Percentiles rank a stretch among this genome's conserved stretches.
Evolutionary conservation across 495 filamentous ascomycete genomes (phyloP).

Genomic region (Niebla homalea): DNA sequence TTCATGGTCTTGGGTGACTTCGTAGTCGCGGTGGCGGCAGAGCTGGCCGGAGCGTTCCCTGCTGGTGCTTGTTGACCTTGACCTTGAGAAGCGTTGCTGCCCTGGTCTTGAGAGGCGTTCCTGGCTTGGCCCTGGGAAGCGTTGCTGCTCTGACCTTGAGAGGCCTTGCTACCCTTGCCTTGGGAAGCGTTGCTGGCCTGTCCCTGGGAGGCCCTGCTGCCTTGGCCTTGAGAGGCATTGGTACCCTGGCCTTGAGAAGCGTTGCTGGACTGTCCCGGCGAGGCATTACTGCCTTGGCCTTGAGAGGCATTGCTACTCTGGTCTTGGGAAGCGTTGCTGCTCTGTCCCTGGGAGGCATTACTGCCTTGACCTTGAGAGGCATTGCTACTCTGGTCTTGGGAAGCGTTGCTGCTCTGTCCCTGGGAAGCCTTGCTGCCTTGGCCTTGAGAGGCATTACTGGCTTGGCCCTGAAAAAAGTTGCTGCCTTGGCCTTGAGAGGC

Average conservation of each 20-base stretch:
- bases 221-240: not conserved
- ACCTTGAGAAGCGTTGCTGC: not conserved
- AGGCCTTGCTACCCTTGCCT: not conserved
- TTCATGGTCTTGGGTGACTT: slow-evolving; percentile 3
- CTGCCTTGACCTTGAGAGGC: not conserved
- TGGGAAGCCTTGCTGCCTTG: not conserved
- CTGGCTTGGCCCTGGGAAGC: not conserved
- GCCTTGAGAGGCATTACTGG: not conserved
- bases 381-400: not conserved
- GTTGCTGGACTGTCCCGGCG: not conserved
- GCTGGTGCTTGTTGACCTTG: not conserved
- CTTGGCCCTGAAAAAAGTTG: not conserved
- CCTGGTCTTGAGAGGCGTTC: not conserved
- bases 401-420: not conserved
- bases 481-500: not conserved
- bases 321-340: not conserved
- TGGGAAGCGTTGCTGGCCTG: not conserved
- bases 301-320: not conserved
- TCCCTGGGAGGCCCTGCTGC: not conserved
- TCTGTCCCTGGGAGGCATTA: not conserved
- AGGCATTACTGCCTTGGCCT: not conserved
- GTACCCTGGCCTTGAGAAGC: not conserved
- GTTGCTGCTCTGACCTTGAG: not conserved
- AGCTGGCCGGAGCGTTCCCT: not conserved
- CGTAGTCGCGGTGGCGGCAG: not conserved